phyloP scores from a whole-genome alignment of 306 rosid species.

The Pyrus pyrifolia region DNA sequence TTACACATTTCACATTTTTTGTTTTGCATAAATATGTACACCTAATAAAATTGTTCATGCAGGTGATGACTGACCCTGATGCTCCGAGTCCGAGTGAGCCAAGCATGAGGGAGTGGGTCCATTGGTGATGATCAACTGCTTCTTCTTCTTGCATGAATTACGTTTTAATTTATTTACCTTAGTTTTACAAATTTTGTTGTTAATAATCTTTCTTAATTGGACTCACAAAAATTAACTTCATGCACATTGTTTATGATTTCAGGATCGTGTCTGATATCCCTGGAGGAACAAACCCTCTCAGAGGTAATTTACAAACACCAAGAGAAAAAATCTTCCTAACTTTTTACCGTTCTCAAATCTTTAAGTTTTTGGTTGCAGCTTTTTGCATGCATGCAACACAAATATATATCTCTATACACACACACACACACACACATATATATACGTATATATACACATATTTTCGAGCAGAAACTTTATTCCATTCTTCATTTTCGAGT shows the following conservation, averaged over 20 bases:
- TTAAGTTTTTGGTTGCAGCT: background rate
- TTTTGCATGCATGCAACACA: background rate
- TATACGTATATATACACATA: no score
- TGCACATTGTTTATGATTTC: conserved; percentile 6
- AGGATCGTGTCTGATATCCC: conserved; percentile 84
- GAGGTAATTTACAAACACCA: conserved; percentile 40
- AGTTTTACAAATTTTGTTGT: background rate
- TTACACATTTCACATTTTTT: background rate
- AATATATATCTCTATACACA: no score
- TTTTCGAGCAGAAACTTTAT: background rate
- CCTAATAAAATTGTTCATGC: conserved; percentile 2
- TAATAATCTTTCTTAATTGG: background rate
- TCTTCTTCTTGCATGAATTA: background rate
- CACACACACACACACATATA: no score
- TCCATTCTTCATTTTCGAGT: background rate
- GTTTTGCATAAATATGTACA: background rate
- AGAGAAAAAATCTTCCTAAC: background rate
- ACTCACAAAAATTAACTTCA: background rate
- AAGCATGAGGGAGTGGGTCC: conserved; percentile 77
- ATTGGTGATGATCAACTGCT: conserved; percentile 37
- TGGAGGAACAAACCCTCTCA: conserved; percentile 56
- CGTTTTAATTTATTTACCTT: background rate
- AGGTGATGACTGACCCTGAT: conserved; percentile 95
- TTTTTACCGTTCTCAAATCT: background rate
- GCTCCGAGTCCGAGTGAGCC: conserved; percentile 99